Conservation (phyloP, 1,284 basidiomycete species). For the Ceratobasidium sp. region DNA sequence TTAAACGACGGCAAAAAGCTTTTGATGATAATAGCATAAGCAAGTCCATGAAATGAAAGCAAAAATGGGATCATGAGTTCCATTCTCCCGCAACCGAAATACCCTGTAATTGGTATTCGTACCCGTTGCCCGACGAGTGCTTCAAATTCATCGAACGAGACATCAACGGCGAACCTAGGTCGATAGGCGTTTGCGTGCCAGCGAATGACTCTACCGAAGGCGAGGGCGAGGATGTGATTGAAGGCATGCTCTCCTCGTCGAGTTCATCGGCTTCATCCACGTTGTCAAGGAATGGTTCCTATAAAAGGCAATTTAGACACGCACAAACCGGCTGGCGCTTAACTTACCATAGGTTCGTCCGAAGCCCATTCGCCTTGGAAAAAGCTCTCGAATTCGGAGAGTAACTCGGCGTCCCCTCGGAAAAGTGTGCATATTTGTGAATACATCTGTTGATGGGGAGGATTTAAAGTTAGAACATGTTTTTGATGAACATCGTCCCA, state of each 20-base stretch:
- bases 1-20: slow-evolving; percentile 34
- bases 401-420: slow-evolving; percentile 29
- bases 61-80: slow-evolving; percentile 26
- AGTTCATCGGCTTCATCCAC: slow-evolving; percentile 10
- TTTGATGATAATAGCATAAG: slow-evolving; percentile 42
- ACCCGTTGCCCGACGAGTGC: slow-evolving; percentile 1
- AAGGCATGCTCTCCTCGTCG: slow-evolving; percentile 19
- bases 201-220: slow-evolving; percentile 39
- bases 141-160: slow-evolving; percentile 33
- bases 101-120: slow-evolving; percentile 26
- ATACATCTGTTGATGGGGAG: slow-evolving; percentile 22
- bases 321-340: slow-evolving; percentile 27
- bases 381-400: slow-evolving; percentile 35
- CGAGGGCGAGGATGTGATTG: slow-evolving; percentile 40
- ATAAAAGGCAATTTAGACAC: slow-evolving; percentile 3
- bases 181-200: slow-evolving; percentile 37
- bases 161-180: slow-evolving; percentile 27
- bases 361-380: slow-evolving; percentile 38
- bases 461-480: background rate
- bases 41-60: slow-evolving; percentile 34
- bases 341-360: slow-evolving; percentile 32
- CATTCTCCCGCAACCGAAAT: slow-evolving; percentile 35
- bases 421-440: slow-evolving; percentile 35
- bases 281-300: slow-evolving; percentile 27
- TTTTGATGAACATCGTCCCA: background rate